Evolutionary conservation across 2,329 filamentous ascomycete species (phyloP).

Genomic region (Cladosporium sp.): DNA sequence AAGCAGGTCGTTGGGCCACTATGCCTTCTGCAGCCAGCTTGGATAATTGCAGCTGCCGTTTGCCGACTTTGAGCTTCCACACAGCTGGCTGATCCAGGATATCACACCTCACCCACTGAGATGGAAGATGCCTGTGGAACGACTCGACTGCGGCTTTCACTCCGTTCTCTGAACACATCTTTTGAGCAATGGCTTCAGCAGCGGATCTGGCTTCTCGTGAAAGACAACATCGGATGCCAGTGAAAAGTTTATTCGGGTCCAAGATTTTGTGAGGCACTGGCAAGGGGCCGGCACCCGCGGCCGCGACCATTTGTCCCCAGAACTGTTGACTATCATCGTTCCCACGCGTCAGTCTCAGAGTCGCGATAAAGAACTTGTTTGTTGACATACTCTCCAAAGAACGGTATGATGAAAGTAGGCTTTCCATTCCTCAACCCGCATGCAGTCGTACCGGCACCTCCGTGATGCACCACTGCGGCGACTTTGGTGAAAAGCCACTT

Average conservation of each 20-base stretch:
- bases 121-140: conserved; percentile 62
- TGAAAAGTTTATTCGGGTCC: conserved; percentile 41
- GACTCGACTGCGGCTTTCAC: conserved; percentile 67
- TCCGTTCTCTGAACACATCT: conserved; percentile 66
- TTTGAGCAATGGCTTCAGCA: conserved; percentile 59
- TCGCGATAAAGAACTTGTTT: conserved; percentile 34
- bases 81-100: conserved; percentile 66
- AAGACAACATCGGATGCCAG: conserved; percentile 45
- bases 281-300: conserved; percentile 60
- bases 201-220: conserved; percentile 60
- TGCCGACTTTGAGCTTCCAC: conserved; percentile 49
- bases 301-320: conserved; percentile 50
- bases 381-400: conserved; percentile 53
- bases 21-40: neutral
- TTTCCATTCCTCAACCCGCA: conserved; percentile 50
- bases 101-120: conserved; percentile 63
- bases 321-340: conserved; percentile 47
- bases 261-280: conserved; percentile 76
- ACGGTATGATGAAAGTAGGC: conserved; percentile 56
- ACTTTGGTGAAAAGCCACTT: conserved; percentile 59
- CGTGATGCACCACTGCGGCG: conserved; percentile 56
- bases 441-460: conserved; percentile 59
- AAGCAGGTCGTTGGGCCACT: neutral
- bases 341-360: conserved; percentile 38
- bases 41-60: neutral